A percentile compares a stretch with the other conserved stretches of the same genome.
Conservation (phyloP, 148 eudicot species). For the Limonium bicolor region DNA sequence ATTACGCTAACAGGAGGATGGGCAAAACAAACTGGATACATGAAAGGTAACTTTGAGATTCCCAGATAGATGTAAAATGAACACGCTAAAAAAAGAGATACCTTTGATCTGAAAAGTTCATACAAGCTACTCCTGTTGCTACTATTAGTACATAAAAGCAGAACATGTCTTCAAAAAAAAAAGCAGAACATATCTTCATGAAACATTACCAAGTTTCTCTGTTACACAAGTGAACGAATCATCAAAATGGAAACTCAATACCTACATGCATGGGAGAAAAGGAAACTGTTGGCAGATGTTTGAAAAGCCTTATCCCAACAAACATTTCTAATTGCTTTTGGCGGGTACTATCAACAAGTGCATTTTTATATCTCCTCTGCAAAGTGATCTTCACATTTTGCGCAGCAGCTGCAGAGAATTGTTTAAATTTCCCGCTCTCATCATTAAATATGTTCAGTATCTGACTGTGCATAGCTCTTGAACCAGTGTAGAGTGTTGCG, state of each 20-base stretch:
- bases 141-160: too few relatives aligned
- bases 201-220: too few relatives aligned
- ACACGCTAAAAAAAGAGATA: too few relatives aligned
- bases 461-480: conserved; percentile 99
- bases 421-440: conserved; percentile 85
- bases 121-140: too few relatives aligned
- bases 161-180: not conserved
- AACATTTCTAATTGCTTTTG: conserved; percentile 95
- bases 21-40: too few relatives aligned
- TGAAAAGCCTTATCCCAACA: conserved; percentile 79
- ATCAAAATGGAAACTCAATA: too few relatives aligned
- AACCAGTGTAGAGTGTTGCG: conserved; percentile 94
- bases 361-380: conserved; percentile 89
- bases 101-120: too few relatives aligned
- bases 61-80: too few relatives aligned
- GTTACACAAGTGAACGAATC: too few relatives aligned
- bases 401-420: conserved; percentile 97
- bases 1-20: too few relatives aligned
- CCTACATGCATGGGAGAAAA: conserved; percentile 64
- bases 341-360: conserved; percentile 86
- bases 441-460: conserved; percentile 85
- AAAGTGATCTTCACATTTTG: conserved; percentile 87
- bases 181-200: not conserved
- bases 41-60: too few relatives aligned
- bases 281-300: conserved; percentile 78